Base-by-base conservation (phyloP, 768 basidiomycete genomes). In the Pleurotus giganteus region DNA sequence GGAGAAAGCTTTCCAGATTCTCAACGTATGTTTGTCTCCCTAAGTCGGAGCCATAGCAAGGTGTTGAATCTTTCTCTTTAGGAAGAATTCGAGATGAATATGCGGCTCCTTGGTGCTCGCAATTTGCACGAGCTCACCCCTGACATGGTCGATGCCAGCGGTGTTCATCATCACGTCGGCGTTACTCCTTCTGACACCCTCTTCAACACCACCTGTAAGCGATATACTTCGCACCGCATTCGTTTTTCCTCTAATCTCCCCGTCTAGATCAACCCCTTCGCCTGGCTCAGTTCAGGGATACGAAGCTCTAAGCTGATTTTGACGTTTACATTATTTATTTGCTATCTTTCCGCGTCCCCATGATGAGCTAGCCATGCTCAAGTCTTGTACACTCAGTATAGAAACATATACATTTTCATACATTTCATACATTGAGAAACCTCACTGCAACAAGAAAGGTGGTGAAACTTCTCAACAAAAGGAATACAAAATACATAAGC, bases 51-150 rank as follows among this genome's bases (percentile, higher is more conserved):
- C n/a, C n/a, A 39, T 21, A 26, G 11, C 29, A n/a, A 47, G 26
- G 2, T n/a, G 19, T 57, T 47, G 29, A 43, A 43, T n/a, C 34
- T 17, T 39, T 24, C 15, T 1, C 15, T 57, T 7, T 65, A 98
- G 93, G 92, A 95, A 60, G 96, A 99, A 69, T 93, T 99, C 62
- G 92, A 95, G 76, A 98, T 98, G 96, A 94, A 96, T 70, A 80
- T 98, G 83, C 87, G 95, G 15, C 76, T 98, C 1, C 71, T 99
- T 26, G 96, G 96, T 7, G 94, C 94, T 0, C 83, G 78, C 3
- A 88, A 81, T 0, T 67, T 98, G 42, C 79, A 78, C 51, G 92
- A 98, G 29, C 73, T 98, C 53, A 83, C 85, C 0, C 91, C 89
- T 0, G 82, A 84, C 41, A 95, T 98, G 95, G 92, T 98, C 7